Percentiles rank a stretch among this genome's conserved stretches.
Evolutionary conservation across 495 filamentous ascomycete genomes (phyloP).

Genomic region (Hypoxylon crocopeplum): DNA sequence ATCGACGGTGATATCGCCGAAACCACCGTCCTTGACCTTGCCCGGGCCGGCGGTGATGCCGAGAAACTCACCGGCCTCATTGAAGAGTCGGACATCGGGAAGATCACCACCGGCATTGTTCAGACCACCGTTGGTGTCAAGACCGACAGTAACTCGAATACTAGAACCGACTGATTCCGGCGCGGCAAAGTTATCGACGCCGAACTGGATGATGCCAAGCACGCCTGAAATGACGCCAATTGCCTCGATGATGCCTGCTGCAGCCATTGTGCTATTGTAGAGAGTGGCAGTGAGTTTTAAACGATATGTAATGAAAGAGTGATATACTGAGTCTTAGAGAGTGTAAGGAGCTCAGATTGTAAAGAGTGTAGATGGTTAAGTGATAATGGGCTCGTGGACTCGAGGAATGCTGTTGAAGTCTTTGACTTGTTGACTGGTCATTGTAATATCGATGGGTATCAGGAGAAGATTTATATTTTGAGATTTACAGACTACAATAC

Average conservation of each 20-base stretch:
- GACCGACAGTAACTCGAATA: constrained; percentile 35
- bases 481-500: not conserved
- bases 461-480: too few species aligned
- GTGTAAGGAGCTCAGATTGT: constrained; percentile 1
- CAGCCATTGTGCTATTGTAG: constrained; percentile 16
- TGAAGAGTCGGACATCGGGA: constrained; percentile 44
- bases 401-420: too few species aligned
- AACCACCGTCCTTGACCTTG: constrained; percentile 27
- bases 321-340: too few species aligned
- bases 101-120: constrained; percentile 38
- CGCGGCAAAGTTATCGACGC: constrained; percentile 21
- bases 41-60: constrained; percentile 35
- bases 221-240: constrained; percentile 27
- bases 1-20: constrained; percentile 30
- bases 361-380: constrained; percentile 29
- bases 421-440: too few species aligned
- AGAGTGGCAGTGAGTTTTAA: constrained; percentile 1
- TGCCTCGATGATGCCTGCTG: constrained; percentile 17
- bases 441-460: too few species aligned
- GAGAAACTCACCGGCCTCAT: constrained; percentile 38
- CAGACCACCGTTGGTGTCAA: constrained; percentile 32
- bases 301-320: too few species aligned
- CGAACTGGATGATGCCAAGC: constrained; percentile 36
- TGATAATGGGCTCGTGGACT: too few species aligned
- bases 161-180: constrained; percentile 16